A percentile compares a stretch with the other conserved stretches of the same genome.
These are phyloP conservation scores for Xanthoceras sorbifolium DNA, from an alignment of 345 rosid genomes.

Conservation along the genomic window DNA sequence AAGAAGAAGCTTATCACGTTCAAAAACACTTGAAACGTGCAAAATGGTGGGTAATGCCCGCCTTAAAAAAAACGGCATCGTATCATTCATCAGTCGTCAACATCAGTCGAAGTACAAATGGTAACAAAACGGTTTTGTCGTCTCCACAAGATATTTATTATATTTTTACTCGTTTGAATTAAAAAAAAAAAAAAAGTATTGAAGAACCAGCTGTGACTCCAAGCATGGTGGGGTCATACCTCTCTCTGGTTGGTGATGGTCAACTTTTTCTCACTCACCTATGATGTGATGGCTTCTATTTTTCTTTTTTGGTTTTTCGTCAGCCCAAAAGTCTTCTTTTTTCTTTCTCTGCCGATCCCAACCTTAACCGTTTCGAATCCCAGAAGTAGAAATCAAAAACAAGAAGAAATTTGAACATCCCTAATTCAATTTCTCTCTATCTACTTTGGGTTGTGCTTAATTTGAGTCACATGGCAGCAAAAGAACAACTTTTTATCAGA, in stretches of 20 bases:
- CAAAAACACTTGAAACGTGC: too few relatives aligned
- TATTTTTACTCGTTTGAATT: too few relatives aligned
- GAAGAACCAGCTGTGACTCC: slow-evolving; percentile 14
- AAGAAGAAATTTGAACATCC: too few relatives aligned
- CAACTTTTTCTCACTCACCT: slow-evolving; percentile 20
- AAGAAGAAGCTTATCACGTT: too few relatives aligned
- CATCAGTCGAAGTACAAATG: too few relatives aligned
- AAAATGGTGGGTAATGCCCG: too few relatives aligned
- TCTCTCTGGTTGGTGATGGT: slow-evolving; percentile 18
- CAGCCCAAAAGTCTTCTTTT: neutral
- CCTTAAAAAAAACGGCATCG: too few relatives aligned
- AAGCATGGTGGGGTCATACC: slow-evolving; percentile 6
- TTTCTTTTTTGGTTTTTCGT: neutral
- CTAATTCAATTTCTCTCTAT: neutral
- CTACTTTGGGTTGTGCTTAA: neutral
- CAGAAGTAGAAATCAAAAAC: neutral
- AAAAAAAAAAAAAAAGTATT: neutral
- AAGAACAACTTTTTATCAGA: neutral
- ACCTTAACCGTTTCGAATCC: neutral
- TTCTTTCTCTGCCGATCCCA: neutral
- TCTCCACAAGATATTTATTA: neutral
- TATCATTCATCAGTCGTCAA: too few relatives aligned
- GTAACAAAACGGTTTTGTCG: neutral
- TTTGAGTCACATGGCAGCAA: neutral
- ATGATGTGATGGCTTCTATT: neutral